Evolutionary conservation across 73 alveolate species (phyloP), one percentile per base, ranked within the genome.

Genomic region (Paraurostyla sp.): DNA sequence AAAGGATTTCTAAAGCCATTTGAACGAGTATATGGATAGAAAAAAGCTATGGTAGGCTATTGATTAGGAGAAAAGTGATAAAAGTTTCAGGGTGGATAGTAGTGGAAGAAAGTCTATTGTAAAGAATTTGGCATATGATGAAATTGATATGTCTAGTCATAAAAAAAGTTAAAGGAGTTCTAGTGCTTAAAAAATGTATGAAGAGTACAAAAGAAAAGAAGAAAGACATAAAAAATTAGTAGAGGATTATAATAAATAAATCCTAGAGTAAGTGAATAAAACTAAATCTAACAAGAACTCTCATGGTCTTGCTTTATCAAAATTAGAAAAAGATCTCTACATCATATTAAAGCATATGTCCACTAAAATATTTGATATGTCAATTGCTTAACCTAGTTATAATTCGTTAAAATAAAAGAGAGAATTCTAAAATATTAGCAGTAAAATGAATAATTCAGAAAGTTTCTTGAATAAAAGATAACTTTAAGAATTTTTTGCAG

Each of bases 251-350:
- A 58, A 65, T 15, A 65, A 40, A 40, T 38, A 65, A 30, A 65
- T 65, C 18, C 35, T 20, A 40, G 58, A 65, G 6, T 56, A 65
- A 2, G 41, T 65, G 82, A 65, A 65, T 40, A 65, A 7, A 40
- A 9, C 7, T 2, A 65, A 65, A 65, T 65, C 82, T 6, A 65
- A 65, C 25, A 65, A 65, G 25, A 65, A 65, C 32, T 65, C 82
- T 22, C 82, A 65, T 40, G 41, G 25, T 38, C 25, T 65, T 15
- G 82, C 82, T 15, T 65, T 65, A 30, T 30, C 6, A 36, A 65
- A 65, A 35, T 58, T 65, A 16, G 82, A 65, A 30, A 65, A 65
- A 40, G 82, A 65, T 22, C 41, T 65, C 35, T 18, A 20, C 6
- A 1, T 4, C 7, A 38, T 65, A 7, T 40, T 65, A 22, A 65